A percentile compares a stretch with the other conserved stretches of the same genome.
Evolutionary conservation across 805 yeast species (phyloP).

Genomic region (Brettanomyces sp.): DNA sequence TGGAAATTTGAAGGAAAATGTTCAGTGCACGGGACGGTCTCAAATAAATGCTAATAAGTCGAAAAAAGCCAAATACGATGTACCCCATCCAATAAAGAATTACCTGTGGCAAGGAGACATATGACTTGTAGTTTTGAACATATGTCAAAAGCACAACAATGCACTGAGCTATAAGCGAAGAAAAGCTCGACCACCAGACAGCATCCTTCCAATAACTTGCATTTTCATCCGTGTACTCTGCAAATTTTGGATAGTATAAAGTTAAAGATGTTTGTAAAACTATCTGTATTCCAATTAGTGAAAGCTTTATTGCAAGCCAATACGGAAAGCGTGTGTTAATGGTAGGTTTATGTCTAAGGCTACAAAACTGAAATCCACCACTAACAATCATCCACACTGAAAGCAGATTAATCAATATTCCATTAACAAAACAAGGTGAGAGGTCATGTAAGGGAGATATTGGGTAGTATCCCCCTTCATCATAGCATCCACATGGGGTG

Average conservation of each 20-base stretch:
- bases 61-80: conserved; percentile 34
- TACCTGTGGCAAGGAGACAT: conserved; percentile 54
- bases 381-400: conserved; percentile 27
- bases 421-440: conserved; percentile 40
- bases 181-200: conserved; percentile 16
- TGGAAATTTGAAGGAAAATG: conserved; percentile 13
- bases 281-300: conserved; percentile 28
- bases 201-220: conserved; percentile 13
- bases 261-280: conserved; percentile 19
- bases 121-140: conserved; percentile 56
- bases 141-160: conserved; percentile 52
- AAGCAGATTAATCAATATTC: conserved; percentile 26
- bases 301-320: conserved; percentile 32
- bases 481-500: conserved; percentile 20
- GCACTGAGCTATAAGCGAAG: conserved; percentile 32
- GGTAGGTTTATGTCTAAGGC: conserved; percentile 23
- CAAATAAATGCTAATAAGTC: conserved; percentile 30
- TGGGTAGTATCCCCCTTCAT: conserved; percentile 35
- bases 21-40: conserved; percentile 24
- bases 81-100: conserved; percentile 67
- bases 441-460: conserved; percentile 31
- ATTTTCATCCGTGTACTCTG: conserved; percentile 7
- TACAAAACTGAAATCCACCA: conserved; percentile 28
- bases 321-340: conserved; percentile 7
- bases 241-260: conserved; percentile 5